Evolutionary conservation across 2,329 filamentous ascomycete genomes (phyloP), one percentile per base, ranked within the genome.

Genomic region (Penicillium sp.): DNA sequence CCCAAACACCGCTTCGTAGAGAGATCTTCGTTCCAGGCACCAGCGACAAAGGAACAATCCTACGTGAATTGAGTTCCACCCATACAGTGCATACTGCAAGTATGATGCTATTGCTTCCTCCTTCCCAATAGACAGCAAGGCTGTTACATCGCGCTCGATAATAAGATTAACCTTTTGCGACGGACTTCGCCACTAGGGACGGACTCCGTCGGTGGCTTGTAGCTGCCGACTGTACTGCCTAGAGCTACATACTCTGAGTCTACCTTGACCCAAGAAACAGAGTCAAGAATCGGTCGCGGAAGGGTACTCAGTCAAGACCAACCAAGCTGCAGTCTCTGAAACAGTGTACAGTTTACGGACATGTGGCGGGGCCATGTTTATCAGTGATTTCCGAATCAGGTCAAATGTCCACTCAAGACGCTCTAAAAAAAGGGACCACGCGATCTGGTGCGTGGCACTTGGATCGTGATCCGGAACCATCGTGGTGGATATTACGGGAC

Each of bases 381-480:
- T 47, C 43, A 4, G 14, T 37, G 4, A 56, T 18, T 56, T 51
- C 54, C 58, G 58, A 52, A 44, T 60, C 19, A 41, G 41, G 41
- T 19, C 31, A 33, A 14, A 2, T 10, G 31, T 31, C 31, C 10
- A 31, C 31, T 49, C 27, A 37, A 41, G 13, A 13, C n/a, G 7
- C 19, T 3, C 55, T 51, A 55, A 61, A 61, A 60, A 54, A 50
- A 56, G 55, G 27, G 37, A 60, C 60, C 54, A 61, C 54, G 54
- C 51, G 58, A 40, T 9, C n/a, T 19, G 6, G 27, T 35, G 18
- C 31, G 44, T 47, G 19, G 36, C 53, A 18, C 14, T 27, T 43
- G 18, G 27, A 40, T 43, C 36, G 16, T 1, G 36, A 27, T n/a
- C 54, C 27, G 54, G 33, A 56, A 50, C 46, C 46, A 47, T 47